These are phyloP conservation scores for Pittosporum tobira DNA, from an alignment of 129 eudicot genomes.

Conservation along the genomic window DNA sequence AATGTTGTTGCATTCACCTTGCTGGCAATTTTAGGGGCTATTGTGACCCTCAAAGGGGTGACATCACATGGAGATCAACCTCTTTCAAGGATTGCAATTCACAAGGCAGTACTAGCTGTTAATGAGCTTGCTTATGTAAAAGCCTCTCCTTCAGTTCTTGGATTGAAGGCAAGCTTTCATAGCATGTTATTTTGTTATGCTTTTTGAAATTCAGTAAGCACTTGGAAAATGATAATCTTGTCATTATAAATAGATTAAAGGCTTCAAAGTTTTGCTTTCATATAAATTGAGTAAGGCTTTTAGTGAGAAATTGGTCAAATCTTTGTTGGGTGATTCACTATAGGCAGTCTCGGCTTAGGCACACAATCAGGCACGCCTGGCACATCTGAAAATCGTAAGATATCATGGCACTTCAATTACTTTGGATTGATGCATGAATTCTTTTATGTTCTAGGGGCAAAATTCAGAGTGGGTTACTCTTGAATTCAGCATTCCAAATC, in stretches of 20 bases:
- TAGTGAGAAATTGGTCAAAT: background rate
- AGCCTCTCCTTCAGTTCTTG: conserved; percentile 72
- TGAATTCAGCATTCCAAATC: conserved; percentile 43
- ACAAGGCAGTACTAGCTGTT: conserved; percentile 49
- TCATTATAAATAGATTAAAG: background rate
- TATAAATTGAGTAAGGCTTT: background rate
- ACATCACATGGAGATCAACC: conserved; percentile 58
- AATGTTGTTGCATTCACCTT: conserved; percentile 29
- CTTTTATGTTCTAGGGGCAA: conserved; percentile 33
- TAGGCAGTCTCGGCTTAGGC: background rate
- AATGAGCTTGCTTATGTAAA: conserved; percentile 45
- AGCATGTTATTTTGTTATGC: background rate
- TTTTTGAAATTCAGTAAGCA: background rate
- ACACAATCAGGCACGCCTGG: background rate
- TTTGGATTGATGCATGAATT: background rate
- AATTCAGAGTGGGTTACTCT: conserved; percentile 64
- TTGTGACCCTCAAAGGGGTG: conserved; percentile 34
- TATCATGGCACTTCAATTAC: background rate
- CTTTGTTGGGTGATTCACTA: background rate
- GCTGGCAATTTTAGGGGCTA: conserved; percentile 34
- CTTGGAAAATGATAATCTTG: too few relatives aligned
- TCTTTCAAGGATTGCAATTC: conserved; percentile 58
- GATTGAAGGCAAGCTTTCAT: conserved; percentile 40
- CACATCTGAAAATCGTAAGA: background rate
- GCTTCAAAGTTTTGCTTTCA: background rate